Evolutionary conservation across 257 asterid genomes (phyloP).

Genomic region (Nicotiana tomentosiformis): DNA sequence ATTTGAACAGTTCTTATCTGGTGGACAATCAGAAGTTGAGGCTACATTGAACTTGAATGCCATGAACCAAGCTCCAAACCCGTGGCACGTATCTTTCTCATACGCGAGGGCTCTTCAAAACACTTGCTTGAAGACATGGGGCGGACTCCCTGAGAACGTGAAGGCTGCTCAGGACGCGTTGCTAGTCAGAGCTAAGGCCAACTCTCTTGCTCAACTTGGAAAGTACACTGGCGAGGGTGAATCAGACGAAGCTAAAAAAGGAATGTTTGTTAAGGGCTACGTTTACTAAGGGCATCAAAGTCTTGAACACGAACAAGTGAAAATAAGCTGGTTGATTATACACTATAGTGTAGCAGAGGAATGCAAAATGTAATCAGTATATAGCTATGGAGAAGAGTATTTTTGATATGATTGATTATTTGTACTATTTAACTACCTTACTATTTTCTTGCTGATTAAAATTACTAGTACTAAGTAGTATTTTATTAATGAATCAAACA

Average conservation of each 20-base stretch:
- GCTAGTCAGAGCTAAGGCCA: slow-evolving; percentile 17
- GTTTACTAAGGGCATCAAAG: neutral
- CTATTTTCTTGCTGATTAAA: neutral
- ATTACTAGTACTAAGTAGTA: neutral
- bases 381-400: neutral
- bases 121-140: slow-evolving; percentile 23
- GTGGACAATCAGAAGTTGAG: slow-evolving; percentile 27
- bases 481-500: neutral
- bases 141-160: slow-evolving; percentile 17
- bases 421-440: neutral
- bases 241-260: slow-evolving; percentile 20
- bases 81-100: slow-evolving; percentile 22
- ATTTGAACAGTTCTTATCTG: slow-evolving; percentile 20
- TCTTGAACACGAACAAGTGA: neutral
- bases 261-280: slow-evolving; percentile 23
- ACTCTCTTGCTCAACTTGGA: slow-evolving; percentile 25
- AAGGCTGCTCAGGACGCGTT: slow-evolving; percentile 14
- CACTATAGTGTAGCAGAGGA: neutral
- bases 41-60: slow-evolving; percentile 24
- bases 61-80: slow-evolving; percentile 23
- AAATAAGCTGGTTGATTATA: neutral
- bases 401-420: neutral
- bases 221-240: slow-evolving; percentile 1
- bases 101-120: slow-evolving; percentile 20
- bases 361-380: neutral